Percentiles rank a stretch among this genome's conserved stretches.
Conservation (phyloP, 352 stramenopile species). For the Phytophthora hybrid region DNA sequence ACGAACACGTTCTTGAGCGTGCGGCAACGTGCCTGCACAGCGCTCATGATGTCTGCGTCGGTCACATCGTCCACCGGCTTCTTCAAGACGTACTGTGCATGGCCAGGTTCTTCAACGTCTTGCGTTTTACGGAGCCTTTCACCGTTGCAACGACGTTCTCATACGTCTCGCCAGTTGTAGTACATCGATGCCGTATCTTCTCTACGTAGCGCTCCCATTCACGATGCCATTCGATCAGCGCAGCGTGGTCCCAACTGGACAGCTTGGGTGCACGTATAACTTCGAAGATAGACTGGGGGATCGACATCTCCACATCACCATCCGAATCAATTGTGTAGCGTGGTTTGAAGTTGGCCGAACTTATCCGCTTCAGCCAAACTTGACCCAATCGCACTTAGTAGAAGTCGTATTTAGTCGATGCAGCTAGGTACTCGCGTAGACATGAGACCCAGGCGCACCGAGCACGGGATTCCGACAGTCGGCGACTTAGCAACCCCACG, state of each 20-base stretch:
- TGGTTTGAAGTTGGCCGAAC: neutral
- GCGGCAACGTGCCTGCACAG: conserved; percentile 3
- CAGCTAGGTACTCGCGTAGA: neutral
- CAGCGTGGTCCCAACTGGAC: neutral
- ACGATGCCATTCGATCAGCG: conserved; percentile 11
- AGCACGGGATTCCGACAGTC: too few relatives aligned
- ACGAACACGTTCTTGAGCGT: neutral
- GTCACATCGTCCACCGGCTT: conserved; percentile 7
- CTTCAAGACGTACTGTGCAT: conserved; percentile 18
- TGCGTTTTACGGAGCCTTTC: conserved; percentile 9
- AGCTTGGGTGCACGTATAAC: neutral
- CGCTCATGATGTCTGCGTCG: conserved; percentile 9
- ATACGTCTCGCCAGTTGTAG: conserved; percentile 15
- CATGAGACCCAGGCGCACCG: neutral
- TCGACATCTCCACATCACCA: neutral
- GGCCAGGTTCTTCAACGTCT: conserved; percentile 11
- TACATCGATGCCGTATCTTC: conserved; percentile 17
- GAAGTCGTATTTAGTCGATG: neutral
- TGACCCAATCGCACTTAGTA: neutral
- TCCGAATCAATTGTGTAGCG: neutral
- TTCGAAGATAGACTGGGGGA: neutral
- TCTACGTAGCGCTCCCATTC: neutral
- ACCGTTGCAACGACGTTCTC: conserved; percentile 21
- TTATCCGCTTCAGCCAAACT: neutral
- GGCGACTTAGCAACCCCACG: neutral